Evolutionary conservation across 1,139 yeast species (phyloP).

Genomic region (Geotrichum fermentans): DNA sequence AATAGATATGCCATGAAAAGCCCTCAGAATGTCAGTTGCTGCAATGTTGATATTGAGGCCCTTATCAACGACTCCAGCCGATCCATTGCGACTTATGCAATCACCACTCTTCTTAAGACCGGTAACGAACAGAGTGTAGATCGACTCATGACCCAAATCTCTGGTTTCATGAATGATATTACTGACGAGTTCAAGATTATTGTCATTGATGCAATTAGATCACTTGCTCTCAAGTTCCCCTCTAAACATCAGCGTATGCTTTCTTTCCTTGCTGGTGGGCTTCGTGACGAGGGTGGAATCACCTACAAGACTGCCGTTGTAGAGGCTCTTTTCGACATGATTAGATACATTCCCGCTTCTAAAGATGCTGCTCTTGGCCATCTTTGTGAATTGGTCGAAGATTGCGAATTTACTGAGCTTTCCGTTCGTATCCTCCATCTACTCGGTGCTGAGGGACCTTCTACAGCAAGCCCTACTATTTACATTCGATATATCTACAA

Average conservation of each 20-base stretch:
- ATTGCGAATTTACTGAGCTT: constrained; percentile 92
- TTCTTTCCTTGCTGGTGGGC: constrained; percentile 71
- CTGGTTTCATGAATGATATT: constrained; percentile 87
- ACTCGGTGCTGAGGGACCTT: constrained; percentile 92
- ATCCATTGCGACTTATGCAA: constrained; percentile 97
- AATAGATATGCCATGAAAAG: constrained; percentile 77
- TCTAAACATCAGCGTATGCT: constrained; percentile 80
- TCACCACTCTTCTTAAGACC: constrained; percentile 90
- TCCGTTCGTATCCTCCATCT: constrained; percentile 86
- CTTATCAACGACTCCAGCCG: constrained; percentile 85
- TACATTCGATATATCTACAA: constrained; percentile 95
- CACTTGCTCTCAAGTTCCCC: constrained; percentile 90
- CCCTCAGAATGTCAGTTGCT: constrained; percentile 71
- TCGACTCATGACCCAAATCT: constrained; percentile 78
- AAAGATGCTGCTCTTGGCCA: constrained; percentile 80
- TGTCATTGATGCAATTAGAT: constrained; percentile 90
- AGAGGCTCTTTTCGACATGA: constrained; percentile 87
- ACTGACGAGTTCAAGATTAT: constrained; percentile 93
- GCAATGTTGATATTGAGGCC: constrained; percentile 77
- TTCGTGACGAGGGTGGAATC: constrained; percentile 88
- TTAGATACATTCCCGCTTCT: constrained; percentile 82
- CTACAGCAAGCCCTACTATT: constrained; percentile 76
- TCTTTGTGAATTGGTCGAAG: constrained; percentile 95
- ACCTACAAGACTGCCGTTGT: constrained; percentile 78
- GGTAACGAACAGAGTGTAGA: constrained; percentile 91